Base-by-base conservation (phyloP, 2,329 filamentous ascomycete genomes). In the Neonectria neomacrospora region DNA sequence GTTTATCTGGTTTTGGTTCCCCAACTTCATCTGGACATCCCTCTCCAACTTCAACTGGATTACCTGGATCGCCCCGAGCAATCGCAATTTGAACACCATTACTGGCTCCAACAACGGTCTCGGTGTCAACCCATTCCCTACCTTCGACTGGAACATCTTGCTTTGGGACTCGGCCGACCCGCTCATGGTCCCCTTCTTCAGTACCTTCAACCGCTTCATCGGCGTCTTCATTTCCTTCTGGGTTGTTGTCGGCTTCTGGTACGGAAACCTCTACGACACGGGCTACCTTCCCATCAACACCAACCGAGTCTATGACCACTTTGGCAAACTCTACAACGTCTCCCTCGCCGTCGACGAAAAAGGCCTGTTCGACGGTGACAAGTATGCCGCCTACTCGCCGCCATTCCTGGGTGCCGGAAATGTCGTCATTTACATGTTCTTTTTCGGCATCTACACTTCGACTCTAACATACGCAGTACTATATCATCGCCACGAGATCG, bases 1-100 rank as follows among this genome's bases (percentile, higher is more conserved):
- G 82, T 87, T 87, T 52, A 68, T 86, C 11, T 88, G 82, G 76
- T 88, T 86, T 71, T 87, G 85, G 85, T 83, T 88, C 67, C 86
- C 86, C 3, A 81, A 83, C 69, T 86, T 82, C 67, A 77, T 88
- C 63, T 87, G 84, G 71, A 79, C 78, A 16, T 83, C 81, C 6
- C 73, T 88, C 12, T 83, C 81, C 61, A 77, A 80, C 66, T 88
- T 88, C 72, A 85, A 80, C 75, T 88, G 85, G 83, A 80, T 87
- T 65, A 82, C 81, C 14, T 88, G 85, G 85, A 87, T 88, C 59
- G 77, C 81, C 2, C 84, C 85, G 0, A 71, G 76, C 34, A 81
- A 83, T 63, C 74, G 76, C 14, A 74, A 80, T 48, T 71, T 84
- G 53, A 80, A 78, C 62, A 75, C 79, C 50, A 74, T 83, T 26